Evolutionary conservation across 805 yeast species (phyloP), one percentile per base, ranked within the genome.

Genomic region (Nakazawaea sp.): DNA sequence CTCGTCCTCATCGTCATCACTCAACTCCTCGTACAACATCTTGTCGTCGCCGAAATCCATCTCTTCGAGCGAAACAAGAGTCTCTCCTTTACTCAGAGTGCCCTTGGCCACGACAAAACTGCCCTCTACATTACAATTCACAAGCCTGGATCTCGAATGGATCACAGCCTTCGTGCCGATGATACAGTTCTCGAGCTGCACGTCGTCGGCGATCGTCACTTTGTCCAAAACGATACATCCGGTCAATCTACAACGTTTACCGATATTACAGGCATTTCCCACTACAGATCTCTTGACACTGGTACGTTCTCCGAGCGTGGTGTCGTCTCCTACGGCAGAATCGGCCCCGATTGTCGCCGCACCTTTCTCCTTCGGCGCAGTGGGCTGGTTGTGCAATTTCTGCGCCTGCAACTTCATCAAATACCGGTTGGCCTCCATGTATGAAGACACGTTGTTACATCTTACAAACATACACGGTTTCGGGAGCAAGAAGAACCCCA

Each of bases 261-360:
- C 98, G 36, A 94, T 76, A 13, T 46, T 62, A 60, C 95, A 85
- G 48, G 73, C 69, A 9, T 66, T 58, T 5, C 96, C 96, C 20
- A 92, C 68, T 12, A 86, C 85, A 0, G 95, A 72, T 43, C 92
- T 74, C 61, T 92, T 92, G 35, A 92, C 86, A 53, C 80, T 84
- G 16, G 95, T 81, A 47, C 77, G 76, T 50, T 87, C 97, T 15
- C 87, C 92, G 36, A 92, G 56, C 1, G 55, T 58, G n/a, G 90
- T 72, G 26, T 65, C 62, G 9, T 64, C 67, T 9, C 90, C 97
- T 10, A 90, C 78, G 27, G 80, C 57, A 0, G 95, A 84, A 57
- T 90, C 98, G 8, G 79, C 80, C 39, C 97, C 97, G 25, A 92
- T 75, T 12, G 81, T 80, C 1, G 96, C 90, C 4, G 75, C 67